These are phyloP conservation scores for Kalanchoe fedtschenkoi DNA, from an alignment of 164 flowering plant genomes.

Conservation along the genomic window DNA sequence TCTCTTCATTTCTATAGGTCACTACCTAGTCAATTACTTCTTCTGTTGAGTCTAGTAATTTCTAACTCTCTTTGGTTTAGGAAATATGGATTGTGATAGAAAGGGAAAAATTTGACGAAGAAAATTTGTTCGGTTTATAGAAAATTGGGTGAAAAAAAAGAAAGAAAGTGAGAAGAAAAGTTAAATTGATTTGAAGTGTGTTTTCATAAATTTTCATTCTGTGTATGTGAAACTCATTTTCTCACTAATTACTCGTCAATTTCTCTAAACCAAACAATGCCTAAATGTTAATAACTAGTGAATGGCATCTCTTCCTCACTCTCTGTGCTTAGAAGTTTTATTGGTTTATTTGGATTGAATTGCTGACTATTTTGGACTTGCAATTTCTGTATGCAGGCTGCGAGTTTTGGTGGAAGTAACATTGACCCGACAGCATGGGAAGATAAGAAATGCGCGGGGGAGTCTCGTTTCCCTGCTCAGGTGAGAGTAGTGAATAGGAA, in stretches of 20 bases:
- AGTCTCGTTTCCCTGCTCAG: slow-evolving; percentile 98
- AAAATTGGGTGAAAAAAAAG: too few relatives aligned
- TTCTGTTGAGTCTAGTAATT: neutral
- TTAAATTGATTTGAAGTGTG: too few relatives aligned
- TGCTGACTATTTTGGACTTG: neutral
- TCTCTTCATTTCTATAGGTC: neutral
- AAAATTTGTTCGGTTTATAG: too few relatives aligned
- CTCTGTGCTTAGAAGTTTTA: neutral
- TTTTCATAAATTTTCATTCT: too few relatives aligned
- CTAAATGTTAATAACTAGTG: too few relatives aligned
- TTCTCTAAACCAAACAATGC: too few relatives aligned
- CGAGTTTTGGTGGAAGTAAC: slow-evolving; percentile 91
- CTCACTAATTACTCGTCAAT: too few relatives aligned
- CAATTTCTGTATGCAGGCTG: slow-evolving; percentile 41
- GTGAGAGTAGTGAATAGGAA: slow-evolving; percentile 70
- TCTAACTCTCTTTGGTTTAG: too few relatives aligned
- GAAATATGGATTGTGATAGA: too few relatives aligned
- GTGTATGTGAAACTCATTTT: too few relatives aligned
- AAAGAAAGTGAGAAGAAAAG: too few relatives aligned
- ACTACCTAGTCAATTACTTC: neutral
- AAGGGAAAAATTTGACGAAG: too few relatives aligned
- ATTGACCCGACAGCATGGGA: slow-evolving; percentile 94
- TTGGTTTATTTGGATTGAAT: neutral
- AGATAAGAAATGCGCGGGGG: slow-evolving; percentile 82
- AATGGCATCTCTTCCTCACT: neutral